Percentiles rank a stretch among this genome's conserved stretches.
Evolutionary conservation across 2,329 filamentous ascomycete genomes (phyloP).

Genomic region (Bipolaris cookei): DNA sequence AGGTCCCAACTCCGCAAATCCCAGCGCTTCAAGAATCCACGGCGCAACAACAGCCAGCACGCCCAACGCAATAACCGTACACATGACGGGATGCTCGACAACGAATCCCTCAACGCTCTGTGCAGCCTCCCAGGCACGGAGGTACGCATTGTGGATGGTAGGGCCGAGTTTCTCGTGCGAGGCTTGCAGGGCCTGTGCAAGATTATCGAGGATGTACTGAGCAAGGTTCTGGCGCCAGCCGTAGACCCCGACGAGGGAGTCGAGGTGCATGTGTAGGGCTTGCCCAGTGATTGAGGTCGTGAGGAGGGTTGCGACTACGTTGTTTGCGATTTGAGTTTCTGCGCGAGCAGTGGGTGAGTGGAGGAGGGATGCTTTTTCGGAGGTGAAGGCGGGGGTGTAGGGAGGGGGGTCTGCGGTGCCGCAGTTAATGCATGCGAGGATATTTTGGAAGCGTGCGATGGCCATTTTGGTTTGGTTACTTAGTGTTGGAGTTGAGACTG

Average conservation of each 20-base stretch:
- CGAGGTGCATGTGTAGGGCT: constrained; percentile 29
- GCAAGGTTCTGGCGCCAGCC: constrained; percentile 45
- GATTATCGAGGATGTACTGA: constrained; percentile 34
- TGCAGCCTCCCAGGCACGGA: constrained; percentile 31
- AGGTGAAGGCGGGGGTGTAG: constrained; percentile 3
- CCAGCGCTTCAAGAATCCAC: constrained; percentile 39
- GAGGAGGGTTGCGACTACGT: constrained; percentile 29
- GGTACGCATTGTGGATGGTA: constrained; percentile 32
- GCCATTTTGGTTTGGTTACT: constrained; percentile 12
- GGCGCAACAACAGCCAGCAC: constrained; percentile 39
- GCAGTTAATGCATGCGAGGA: constrained; percentile 24
- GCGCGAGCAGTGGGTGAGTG: constrained; percentile 3
- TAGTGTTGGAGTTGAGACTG: background rate
- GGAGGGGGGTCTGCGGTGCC: background rate
- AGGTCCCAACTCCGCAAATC: constrained; percentile 42
- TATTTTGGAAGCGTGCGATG: constrained; percentile 15
- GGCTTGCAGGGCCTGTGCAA: constrained; percentile 32
- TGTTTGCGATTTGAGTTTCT: constrained; percentile 22
- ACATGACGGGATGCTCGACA: constrained; percentile 38
- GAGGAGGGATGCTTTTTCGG: constrained; percentile 25
- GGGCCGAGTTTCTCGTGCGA: constrained; percentile 32
- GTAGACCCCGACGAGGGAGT: constrained; percentile 30
- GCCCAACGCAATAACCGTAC: constrained; percentile 40
- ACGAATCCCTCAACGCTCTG: constrained; percentile 35
- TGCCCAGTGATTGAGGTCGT: constrained; percentile 22